A percentile compares a stretch with the other conserved stretches of the same genome.
phyloP scores from a whole-genome alignment of 768 basidiomycete genomes.

The Leucosporidium yakuticum region DNA sequence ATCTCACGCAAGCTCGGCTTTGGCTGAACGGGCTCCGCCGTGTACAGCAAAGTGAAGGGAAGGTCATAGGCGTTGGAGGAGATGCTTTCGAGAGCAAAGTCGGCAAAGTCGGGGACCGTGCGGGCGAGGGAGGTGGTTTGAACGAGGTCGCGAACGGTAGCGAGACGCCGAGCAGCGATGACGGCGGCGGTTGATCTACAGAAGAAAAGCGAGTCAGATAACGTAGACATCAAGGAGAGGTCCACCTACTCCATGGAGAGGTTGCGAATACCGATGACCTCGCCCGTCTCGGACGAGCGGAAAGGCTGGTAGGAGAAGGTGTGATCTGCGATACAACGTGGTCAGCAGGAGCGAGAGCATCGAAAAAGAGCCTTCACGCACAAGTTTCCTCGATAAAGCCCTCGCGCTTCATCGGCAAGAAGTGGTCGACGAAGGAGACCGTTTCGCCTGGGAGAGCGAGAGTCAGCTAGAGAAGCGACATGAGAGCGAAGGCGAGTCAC shows the following conservation, averaged over 20 bases:
- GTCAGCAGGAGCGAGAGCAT: neutral
- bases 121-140: slow-evolving; percentile 20
- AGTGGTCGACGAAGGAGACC: slow-evolving; percentile 21
- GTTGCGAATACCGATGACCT: slow-evolving; percentile 23
- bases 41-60: slow-evolving; percentile 26
- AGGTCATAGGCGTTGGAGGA: slow-evolving; percentile 25
- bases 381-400: slow-evolving; percentile 31
- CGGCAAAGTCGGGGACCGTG: slow-evolving; percentile 1
- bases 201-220: neutral
- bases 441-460: slow-evolving; percentile 15
- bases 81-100: slow-evolving; percentile 10
- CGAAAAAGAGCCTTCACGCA: neutral
- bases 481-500: neutral
- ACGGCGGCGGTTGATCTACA: slow-evolving; percentile 11
- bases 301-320: slow-evolving; percentile 23
- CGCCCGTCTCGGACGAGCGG: neutral
- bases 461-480: too few species aligned
- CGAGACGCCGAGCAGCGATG: slow-evolving; percentile 18
- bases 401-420: slow-evolving; percentile 20
- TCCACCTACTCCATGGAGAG: slow-evolving; percentile 13
- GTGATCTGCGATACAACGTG: slow-evolving; percentile 6
- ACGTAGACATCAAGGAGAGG: neutral
- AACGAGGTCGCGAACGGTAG: slow-evolving; percentile 27
- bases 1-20: too few species aligned
- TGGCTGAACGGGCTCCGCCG: slow-evolving; percentile 3